These are phyloP conservation scores for Arxiozyma telluris DNA, from an alignment of 1,139 yeast genomes.

Conservation along the genomic window DNA sequence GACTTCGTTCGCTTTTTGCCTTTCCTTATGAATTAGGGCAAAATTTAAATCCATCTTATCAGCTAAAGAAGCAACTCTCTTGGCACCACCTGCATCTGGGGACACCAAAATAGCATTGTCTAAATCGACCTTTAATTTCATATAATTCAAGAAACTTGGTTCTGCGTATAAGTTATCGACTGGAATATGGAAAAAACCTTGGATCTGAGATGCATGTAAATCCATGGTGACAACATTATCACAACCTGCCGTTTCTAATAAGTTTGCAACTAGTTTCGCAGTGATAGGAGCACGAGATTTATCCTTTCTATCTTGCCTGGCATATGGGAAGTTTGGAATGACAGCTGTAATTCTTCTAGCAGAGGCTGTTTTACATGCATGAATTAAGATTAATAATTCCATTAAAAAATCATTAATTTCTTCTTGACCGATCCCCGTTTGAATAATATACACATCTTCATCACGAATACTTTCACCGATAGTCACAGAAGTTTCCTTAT, in stretches of 20 bases:
- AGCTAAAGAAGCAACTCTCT: conserved; percentile 71
- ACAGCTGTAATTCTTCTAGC: conserved; percentile 74
- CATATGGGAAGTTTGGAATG: conserved; percentile 73
- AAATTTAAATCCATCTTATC: conserved; percentile 68
- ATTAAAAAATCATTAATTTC: conserved; percentile 59
- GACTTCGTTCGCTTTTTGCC: conserved; percentile 73
- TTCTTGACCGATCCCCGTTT: conserved; percentile 59
- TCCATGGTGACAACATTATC: conserved; percentile 78
- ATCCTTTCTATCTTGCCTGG: conserved; percentile 77
- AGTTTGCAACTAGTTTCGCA: conserved; percentile 68
- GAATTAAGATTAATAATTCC: conserved; percentile 63
- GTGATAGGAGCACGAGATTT: conserved; percentile 77
- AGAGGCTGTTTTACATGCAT: conserved; percentile 71
- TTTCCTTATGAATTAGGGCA: conserved; percentile 74
- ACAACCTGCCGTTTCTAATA: conserved; percentile 73
- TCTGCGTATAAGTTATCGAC: conserved; percentile 78
- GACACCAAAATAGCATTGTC: conserved; percentile 68
- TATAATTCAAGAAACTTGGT: conserved; percentile 63
- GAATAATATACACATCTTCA: conserved; percentile 67
- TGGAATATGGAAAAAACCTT: conserved; percentile 73
- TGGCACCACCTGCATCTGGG: conserved; percentile 85
- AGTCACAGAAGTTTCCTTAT: conserved; percentile 62
- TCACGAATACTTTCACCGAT: conserved; percentile 72
- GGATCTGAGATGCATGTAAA: conserved; percentile 76
- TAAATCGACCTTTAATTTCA: conserved; percentile 43